Percentiles rank a stretch among this genome's conserved stretches.
phyloP scores from a whole-genome alignment of 2,329 filamentous ascomycete species.

The Cryphonectria carpinicola region DNA sequence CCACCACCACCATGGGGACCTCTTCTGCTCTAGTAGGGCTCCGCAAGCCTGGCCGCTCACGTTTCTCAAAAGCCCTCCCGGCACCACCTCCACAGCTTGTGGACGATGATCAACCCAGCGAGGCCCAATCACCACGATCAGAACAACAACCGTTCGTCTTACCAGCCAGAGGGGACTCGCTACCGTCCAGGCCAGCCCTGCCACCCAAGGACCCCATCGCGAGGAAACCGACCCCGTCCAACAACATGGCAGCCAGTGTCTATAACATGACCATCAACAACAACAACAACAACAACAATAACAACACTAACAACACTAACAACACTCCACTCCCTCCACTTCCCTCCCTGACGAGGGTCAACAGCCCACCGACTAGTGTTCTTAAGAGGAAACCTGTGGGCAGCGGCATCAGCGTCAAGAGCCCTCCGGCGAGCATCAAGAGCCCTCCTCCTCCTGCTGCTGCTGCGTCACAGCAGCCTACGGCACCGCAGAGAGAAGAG shows the following conservation, averaged over 20 bases:
- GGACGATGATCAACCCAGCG: conserved; percentile 15
- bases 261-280: not conserved
- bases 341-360: conserved; percentile 21
- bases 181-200: conserved; percentile 30
- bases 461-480: conserved; percentile 12
- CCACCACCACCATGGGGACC: conserved; percentile 32
- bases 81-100: conserved; percentile 47
- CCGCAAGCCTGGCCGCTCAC: conserved; percentile 48
- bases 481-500: not conserved
- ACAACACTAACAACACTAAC: not conserved
- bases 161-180: conserved; percentile 26
- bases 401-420: conserved; percentile 19
- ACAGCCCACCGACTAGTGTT: conserved; percentile 20
- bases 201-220: conserved; percentile 27
- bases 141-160: conserved; percentile 7
- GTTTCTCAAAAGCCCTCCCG: conserved; percentile 63
- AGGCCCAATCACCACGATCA: conserved; percentile 3
- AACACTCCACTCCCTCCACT: conserved; percentile 23
- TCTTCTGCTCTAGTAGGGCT: conserved; percentile 31
- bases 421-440: conserved; percentile 3
- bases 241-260: conserved; percentile 19
- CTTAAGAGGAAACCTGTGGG: conserved; percentile 28
- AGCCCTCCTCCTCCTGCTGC: conserved; percentile 29
- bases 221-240: conserved; percentile 8
- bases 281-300: not conserved